These are phyloP conservation scores for Daldinia childiae DNA, from an alignment of 495 filamentous ascomycete genomes.

Conservation along the genomic window DNA sequence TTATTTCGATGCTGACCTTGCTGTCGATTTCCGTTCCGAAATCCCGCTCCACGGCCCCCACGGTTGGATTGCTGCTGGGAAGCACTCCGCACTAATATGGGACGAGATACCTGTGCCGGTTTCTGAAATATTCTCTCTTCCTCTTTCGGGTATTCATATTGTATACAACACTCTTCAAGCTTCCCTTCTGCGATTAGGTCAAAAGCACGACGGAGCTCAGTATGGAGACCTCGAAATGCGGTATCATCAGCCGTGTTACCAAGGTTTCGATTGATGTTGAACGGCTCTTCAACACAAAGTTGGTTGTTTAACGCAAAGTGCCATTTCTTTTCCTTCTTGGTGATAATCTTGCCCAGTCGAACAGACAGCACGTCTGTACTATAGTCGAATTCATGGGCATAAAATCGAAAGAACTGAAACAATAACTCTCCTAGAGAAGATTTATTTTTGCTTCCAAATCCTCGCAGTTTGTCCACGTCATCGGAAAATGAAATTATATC, in stretches of 20 bases:
- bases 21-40: constrained; percentile 63
- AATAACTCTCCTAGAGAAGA: constrained; percentile 83
- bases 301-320: constrained; percentile 77
- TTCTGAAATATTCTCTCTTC: constrained; percentile 81
- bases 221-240: constrained; percentile 88
- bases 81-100: constrained; percentile 60
- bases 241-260: constrained; percentile 97
- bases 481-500: constrained; percentile 82
- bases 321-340: constrained; percentile 89
- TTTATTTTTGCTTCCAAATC: constrained; percentile 81
- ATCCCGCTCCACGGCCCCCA: constrained; percentile 67
- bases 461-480: constrained; percentile 74
- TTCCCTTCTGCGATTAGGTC: constrained; percentile 77
- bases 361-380: constrained; percentile 86
- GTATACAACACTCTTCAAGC: constrained; percentile 80
- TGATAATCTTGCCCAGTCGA: constrained; percentile 81
- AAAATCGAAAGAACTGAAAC: constrained; percentile 94
- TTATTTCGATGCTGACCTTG: constrained; percentile 62
- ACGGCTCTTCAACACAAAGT: constrained; percentile 95
- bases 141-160: constrained; percentile 85
- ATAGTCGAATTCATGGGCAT: constrained; percentile 92
- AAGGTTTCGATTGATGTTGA: constrained; percentile 91
- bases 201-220: constrained; percentile 89
- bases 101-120: constrained; percentile 63
- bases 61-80: constrained; percentile 60